Evolutionary conservation across 768 basidiomycete species (phyloP).

Genomic region (Tephrocybe rancida): DNA sequence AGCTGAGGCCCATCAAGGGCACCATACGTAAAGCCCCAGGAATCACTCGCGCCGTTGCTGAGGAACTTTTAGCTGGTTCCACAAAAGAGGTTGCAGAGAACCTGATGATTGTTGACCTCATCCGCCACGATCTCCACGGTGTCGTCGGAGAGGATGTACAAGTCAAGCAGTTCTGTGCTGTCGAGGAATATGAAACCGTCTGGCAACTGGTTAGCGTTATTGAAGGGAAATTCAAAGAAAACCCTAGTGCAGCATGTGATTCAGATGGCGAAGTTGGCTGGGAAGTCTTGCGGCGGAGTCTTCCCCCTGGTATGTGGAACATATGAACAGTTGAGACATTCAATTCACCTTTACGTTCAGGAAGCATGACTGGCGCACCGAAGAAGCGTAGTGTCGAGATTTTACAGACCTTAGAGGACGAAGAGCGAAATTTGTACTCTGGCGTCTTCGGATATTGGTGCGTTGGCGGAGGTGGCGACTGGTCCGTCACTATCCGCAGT

Average conservation of each 20-base stretch:
- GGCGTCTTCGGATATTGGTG: conserved; percentile 94
- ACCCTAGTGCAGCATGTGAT: conserved; percentile 28
- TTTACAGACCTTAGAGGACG: conserved; percentile 74
- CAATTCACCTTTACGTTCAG: conserved; percentile 35
- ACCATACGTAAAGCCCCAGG: conserved; percentile 75
- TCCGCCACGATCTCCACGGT: conserved; percentile 87
- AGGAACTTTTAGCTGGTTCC: conserved; percentile 61
- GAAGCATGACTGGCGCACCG: conserved; percentile 97
- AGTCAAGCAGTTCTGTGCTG: conserved; percentile 82
- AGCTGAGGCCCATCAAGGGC: conserved; percentile 94
- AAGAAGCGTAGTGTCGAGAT: conserved; percentile 95
- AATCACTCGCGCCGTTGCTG: conserved; percentile 66
- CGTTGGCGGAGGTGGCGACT: conserved; percentile 86
- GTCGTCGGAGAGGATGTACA: conserved; percentile 81
- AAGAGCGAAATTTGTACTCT: conserved; percentile 81
- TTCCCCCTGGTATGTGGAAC: conserved; percentile 75
- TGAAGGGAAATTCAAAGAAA: conserved; percentile 58
- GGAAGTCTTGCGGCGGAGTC: conserved; percentile 74
- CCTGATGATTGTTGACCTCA: conserved; percentile 97
- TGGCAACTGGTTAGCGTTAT: conserved; percentile 97
- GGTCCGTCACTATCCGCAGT: conserved; percentile 93
- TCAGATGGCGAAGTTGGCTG: conserved; percentile 64
- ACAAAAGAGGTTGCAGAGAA: conserved; percentile 95
- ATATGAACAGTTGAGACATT: background rate
- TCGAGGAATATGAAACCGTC: conserved; percentile 93